Percentiles rank a stretch among this genome's conserved stretches.
These are phyloP conservation scores for Sporobolomyces roseus DNA, from an alignment of 768 basidiomycete species.

Conservation along the genomic window DNA sequence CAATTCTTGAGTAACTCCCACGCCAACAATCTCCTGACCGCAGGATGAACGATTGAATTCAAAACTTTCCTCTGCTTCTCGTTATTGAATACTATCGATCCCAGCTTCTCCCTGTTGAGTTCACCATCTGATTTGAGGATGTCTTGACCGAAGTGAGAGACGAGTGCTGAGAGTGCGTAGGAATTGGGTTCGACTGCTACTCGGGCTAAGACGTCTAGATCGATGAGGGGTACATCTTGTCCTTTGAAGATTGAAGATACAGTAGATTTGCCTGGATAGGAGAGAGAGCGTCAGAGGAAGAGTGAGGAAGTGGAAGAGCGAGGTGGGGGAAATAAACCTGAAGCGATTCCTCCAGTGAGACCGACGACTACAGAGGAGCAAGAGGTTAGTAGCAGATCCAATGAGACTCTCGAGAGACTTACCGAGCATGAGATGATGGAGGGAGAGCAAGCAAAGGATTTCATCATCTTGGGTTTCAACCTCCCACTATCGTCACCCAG, in stretches of 20 bases:
- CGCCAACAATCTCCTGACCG: conserved; percentile 74
- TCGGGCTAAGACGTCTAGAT: conserved; percentile 86
- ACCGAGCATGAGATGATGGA: conserved; percentile 19
- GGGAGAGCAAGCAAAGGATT: too few relatives aligned
- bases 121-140: conserved; percentile 66
- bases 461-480: too few relatives aligned
- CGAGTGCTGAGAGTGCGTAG: conserved; percentile 64
- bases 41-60: conserved; percentile 85
- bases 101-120: conserved; percentile 77
- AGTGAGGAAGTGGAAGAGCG: not conserved
- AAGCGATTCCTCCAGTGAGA: conserved; percentile 92
- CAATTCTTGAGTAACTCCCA: conserved; percentile 65
- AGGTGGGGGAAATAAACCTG: conserved; percentile 48
- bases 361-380: conserved; percentile 65
- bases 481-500: too few relatives aligned
- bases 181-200: conserved; percentile 80
- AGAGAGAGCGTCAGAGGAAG: not conserved
- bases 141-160: conserved; percentile 64
- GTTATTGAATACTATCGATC: conserved; percentile 78
- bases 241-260: conserved; percentile 70
- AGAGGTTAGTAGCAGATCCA: too few relatives aligned
- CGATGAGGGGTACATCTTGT: conserved; percentile 69
- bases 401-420: not conserved
- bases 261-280: conserved; percentile 75
- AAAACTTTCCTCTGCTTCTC: conserved; percentile 62